Conservation (phyloP, 495 filamentous ascomycete species). For the Xylaria acuta region DNA sequence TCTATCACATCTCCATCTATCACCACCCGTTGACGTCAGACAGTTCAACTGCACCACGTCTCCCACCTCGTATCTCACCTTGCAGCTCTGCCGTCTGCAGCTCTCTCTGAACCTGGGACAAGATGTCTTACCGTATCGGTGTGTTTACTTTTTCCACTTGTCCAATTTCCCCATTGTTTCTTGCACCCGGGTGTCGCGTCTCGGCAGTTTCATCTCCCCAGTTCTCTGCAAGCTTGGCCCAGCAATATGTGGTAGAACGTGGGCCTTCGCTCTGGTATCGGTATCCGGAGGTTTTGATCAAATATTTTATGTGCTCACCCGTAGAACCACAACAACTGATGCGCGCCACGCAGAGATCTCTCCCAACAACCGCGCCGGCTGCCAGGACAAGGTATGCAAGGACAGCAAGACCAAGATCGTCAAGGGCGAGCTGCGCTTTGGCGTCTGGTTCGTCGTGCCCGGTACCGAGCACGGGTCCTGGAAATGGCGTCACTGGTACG, state of each 20-base stretch:
- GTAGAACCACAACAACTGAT: slow-evolving; percentile 27
- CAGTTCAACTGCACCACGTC: slow-evolving; percentile 4
- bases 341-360: slow-evolving; percentile 60
- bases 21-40: slow-evolving; percentile 8
- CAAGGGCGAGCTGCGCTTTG: slow-evolving; percentile 77
- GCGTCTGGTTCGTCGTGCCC: slow-evolving; percentile 65
- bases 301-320: neutral
- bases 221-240: neutral
- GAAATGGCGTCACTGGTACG: slow-evolving; percentile 82
- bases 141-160: slow-evolving; percentile 27
- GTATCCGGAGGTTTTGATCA: neutral
- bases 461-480: slow-evolving; percentile 55
- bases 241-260: neutral
- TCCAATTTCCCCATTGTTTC: neutral
- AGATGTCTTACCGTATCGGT: slow-evolving; percentile 47
- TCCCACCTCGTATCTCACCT: neutral
- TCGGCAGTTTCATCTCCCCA: neutral
- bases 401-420: slow-evolving; percentile 67
- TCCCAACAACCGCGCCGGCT: slow-evolving; percentile 67
- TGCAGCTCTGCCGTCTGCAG: slow-evolving; percentile 1
- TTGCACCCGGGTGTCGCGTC: slow-evolving; percentile 1
- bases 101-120: neutral
- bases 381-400: slow-evolving; percentile 72
- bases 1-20: slow-evolving; percentile 14
- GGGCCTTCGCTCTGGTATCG: neutral